These are phyloP conservation scores for Suhomyces sp. DNA, from an alignment of 805 yeast genomes.

Conservation along the genomic window DNA sequence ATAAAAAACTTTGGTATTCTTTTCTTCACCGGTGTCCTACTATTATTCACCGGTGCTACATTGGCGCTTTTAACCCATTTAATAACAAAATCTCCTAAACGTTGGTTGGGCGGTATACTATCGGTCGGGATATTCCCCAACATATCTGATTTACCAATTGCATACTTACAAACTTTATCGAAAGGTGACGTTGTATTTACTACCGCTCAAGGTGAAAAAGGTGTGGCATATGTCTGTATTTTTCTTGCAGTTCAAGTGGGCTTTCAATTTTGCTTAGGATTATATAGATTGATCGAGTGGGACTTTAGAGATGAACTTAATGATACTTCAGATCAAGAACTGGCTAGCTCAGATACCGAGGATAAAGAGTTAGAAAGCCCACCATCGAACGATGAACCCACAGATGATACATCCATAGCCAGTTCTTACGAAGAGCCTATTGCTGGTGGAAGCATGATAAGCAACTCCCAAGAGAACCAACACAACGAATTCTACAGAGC, in stretches of 20 bases:
- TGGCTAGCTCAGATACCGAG: not conserved
- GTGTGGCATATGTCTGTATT: constrained; percentile 81
- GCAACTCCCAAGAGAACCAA: constrained; percentile 10
- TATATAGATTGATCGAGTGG: constrained; percentile 62
- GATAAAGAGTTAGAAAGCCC: constrained; percentile 12
- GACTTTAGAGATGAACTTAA: constrained; percentile 54
- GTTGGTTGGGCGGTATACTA: constrained; percentile 74
- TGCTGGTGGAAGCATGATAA: not conserved
- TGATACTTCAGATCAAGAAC: not conserved
- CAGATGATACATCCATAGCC: constrained; percentile 1
- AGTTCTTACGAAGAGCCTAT: not conserved
- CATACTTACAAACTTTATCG: constrained; percentile 72
- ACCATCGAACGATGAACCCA: not conserved
- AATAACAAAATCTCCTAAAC: constrained; percentile 59
- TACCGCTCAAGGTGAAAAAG: constrained; percentile 59
- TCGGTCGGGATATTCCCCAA: constrained; percentile 77
- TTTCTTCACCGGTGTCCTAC: constrained; percentile 43
- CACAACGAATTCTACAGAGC: constrained; percentile 19
- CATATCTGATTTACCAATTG: constrained; percentile 80
- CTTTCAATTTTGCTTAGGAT: constrained; percentile 72
- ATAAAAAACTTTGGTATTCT: constrained; percentile 70
- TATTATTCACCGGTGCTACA: constrained; percentile 49
- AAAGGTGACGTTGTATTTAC: constrained; percentile 56
- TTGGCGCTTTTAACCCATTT: constrained; percentile 46
- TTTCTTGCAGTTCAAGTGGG: constrained; percentile 67